Base-by-base conservation (phyloP, 345 rosid species). In the Citrus reticulata region DNA sequence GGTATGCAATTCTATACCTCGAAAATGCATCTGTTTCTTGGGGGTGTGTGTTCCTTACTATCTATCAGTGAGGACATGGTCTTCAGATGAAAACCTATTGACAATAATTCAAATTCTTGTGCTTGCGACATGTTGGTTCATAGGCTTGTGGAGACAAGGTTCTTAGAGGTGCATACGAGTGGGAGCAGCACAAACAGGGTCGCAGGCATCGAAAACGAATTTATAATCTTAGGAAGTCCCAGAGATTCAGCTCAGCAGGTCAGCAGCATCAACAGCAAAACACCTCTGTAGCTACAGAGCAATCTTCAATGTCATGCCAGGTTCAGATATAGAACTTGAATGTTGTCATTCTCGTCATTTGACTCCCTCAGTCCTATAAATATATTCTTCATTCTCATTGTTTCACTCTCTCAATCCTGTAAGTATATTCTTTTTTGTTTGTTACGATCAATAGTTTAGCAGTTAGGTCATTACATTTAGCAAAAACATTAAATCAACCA, bases 121-220 rank as follows among this genome's bases (percentile, higher is more conserved):
- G 42, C 76, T 35, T 29, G 1, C 70, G 63, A 60, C 24, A 63
- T 57, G 14, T 68, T 24, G 62, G 54, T 77, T 77, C 77, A 37
- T 74, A 94, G 98, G 97, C 97, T 74, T 96, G 99, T 54, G 97
- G 98, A 19, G 86, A 93, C 83, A 89, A 86, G 75, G 88, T 94
- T 40, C 97, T 96, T 59, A 87, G 98, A 87, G 99, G 99, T 81
- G 91, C 84, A 32, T 91, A 93, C 29, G 98, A 96, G 65, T 96
- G 99, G 99, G 99, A 94, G 74, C 94, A 94, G 72, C 98, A 96
- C 82, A 82, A 67, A 78, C 91, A 85, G 78, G 98, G 98, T 30
- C 94, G 94, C 20, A 78, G 91, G 37, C 99, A 96, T 86, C 89
- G 95, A 54, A 96, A 93, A 85, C 89, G 97, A 74, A 68, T 81